phyloP scores from a whole-genome alignment of 1,139 yeast genomes.

The Geotrichum carabidarum region DNA sequence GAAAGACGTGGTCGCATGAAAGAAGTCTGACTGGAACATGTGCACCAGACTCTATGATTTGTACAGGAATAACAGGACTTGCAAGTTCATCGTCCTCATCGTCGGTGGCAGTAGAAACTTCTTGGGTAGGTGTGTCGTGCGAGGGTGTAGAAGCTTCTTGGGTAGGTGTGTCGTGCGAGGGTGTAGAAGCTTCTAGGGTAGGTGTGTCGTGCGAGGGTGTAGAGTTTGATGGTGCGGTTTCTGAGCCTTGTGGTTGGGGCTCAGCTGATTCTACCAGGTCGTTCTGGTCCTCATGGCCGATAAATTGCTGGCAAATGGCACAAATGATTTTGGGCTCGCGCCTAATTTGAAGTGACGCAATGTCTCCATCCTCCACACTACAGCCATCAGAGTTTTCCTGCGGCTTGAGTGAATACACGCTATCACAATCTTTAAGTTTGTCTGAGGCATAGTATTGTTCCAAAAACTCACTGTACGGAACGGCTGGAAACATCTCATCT shows the following conservation, averaged over 20 bases:
- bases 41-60: conserved; percentile 57
- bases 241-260: too few relatives aligned
- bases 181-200: background rate
- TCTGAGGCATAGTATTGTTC: background rate
- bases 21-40: conserved; percentile 63
- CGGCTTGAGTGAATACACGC: too few relatives aligned
- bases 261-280: background rate
- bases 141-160: background rate
- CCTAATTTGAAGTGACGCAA: background rate
- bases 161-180: background rate
- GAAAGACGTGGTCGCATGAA: conserved; percentile 81
- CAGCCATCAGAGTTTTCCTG: too few relatives aligned
- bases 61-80: background rate
- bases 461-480: background rate
- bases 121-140: background rate
- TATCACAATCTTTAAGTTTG: background rate
- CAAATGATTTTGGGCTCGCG: background rate
- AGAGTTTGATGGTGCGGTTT: too few relatives aligned
- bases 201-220: background rate
- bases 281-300: conserved; percentile 3
- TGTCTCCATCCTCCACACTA: too few relatives aligned
- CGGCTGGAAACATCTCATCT: conserved; percentile 17
- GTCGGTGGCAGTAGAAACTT: background rate
- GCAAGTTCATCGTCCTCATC: background rate
- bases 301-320: conserved; percentile 6